Evolutionary conservation across 2,329 filamentous ascomycete species (phyloP).

Genomic region (Keithomyces neogunnii): DNA sequence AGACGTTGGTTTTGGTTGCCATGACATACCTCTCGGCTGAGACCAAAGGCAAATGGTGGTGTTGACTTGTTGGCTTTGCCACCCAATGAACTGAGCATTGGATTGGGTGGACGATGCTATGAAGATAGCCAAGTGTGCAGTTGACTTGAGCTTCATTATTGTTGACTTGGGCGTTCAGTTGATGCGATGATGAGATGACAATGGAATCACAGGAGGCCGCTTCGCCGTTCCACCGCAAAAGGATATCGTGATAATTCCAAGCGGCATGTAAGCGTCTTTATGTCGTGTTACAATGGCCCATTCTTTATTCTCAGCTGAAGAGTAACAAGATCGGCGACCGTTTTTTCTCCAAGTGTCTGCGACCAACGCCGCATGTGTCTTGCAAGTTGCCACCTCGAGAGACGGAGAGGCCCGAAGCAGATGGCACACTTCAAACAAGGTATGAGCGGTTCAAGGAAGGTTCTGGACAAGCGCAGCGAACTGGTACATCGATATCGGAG

Average conservation of each 20-base stretch:
- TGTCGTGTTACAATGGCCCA: not conserved
- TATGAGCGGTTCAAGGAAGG: too few relatives aligned
- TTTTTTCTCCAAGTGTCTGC: not conserved
- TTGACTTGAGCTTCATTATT: slow-evolving; percentile 12
- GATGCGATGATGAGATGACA: not conserved
- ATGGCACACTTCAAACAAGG: too few relatives aligned
- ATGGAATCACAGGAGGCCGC: too few relatives aligned
- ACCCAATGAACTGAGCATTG: slow-evolving; percentile 35
- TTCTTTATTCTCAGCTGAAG: not conserved
- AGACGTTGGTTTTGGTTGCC: not conserved
- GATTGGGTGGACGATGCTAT: slow-evolving; percentile 9
- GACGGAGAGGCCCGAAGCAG: too few relatives aligned
- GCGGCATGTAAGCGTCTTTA: not conserved
- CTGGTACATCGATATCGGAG: too few relatives aligned
- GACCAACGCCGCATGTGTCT: not conserved
- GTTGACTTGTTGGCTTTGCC: slow-evolving; percentile 44
- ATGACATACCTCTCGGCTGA: slow-evolving; percentile 30
- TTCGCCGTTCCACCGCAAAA: too few relatives aligned
- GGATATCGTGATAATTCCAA: too few relatives aligned
- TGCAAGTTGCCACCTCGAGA: not conserved
- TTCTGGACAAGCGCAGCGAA: too few relatives aligned
- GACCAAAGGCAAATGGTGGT: slow-evolving; percentile 53
- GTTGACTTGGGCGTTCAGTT: not conserved
- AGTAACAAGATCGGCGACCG: not conserved
- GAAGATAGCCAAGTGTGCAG: slow-evolving; percentile 10